phyloP scores from a whole-genome alignment of 1,284 basidiomycete species.

The Schizophyllum commune region DNA sequence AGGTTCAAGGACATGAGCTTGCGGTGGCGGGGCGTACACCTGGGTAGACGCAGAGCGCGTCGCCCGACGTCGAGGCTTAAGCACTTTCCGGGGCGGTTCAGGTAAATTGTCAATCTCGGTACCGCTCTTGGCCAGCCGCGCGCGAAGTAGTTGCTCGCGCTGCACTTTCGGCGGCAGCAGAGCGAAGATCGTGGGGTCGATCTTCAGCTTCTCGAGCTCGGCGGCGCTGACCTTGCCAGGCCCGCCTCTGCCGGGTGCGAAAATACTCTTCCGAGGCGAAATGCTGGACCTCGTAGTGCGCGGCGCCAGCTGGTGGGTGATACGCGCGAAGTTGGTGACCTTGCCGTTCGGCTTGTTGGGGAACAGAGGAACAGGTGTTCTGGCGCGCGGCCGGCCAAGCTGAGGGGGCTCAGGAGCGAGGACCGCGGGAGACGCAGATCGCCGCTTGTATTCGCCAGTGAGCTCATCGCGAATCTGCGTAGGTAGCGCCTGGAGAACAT shows the following conservation, averaged over 20 bases:
- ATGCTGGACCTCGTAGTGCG: conserved; percentile 30
- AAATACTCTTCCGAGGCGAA: conserved; percentile 38
- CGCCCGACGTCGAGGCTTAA: conserved; percentile 41
- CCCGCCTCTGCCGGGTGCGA: conserved; percentile 20
- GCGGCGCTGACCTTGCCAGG: conserved; percentile 26
- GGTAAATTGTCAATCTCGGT: conserved; percentile 32
- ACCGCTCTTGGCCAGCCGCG: conserved; percentile 40
- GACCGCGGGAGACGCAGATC: conserved; percentile 37
- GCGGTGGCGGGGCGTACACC: conserved; percentile 32
- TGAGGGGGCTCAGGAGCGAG: not conserved
- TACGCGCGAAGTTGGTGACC: conserved; percentile 41
- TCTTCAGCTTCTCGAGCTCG: conserved; percentile 54
- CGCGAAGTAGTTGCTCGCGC: conserved; percentile 60
- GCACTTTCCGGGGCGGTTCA: conserved; percentile 32
- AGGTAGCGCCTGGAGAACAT: conserved; percentile 67
- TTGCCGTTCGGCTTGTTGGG: conserved; percentile 25
- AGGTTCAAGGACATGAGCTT: conserved; percentile 37
- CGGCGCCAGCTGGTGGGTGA: conserved; percentile 57
- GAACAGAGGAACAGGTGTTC: conserved; percentile 8
- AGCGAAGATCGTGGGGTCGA: conserved; percentile 67
- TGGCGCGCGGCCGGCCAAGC: not conserved
- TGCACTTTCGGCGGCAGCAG: conserved; percentile 61
- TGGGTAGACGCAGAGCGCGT: conserved; percentile 16
- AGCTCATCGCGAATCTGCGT: conserved; percentile 64
- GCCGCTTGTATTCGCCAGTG: conserved; percentile 55